Evolutionary conservation across 164 flowering plant species (phyloP).

Genomic region (Magnolia changhungtana): DNA sequence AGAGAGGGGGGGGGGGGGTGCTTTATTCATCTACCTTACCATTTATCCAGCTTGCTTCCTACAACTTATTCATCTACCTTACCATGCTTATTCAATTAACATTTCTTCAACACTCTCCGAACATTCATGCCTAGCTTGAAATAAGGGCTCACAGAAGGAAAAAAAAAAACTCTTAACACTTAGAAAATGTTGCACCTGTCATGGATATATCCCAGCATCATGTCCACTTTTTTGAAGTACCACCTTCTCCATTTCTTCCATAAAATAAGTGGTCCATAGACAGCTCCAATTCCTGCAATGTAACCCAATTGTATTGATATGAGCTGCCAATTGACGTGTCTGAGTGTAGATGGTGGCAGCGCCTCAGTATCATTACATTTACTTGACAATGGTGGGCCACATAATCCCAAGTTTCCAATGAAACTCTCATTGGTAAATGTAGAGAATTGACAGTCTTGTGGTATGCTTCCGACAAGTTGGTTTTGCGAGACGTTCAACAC

Average conservation of each 20-base stretch:
- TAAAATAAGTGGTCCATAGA: not conserved
- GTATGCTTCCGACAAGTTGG: conserved; percentile 12
- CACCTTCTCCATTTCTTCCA: not conserved
- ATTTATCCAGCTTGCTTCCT: too few relatives aligned
- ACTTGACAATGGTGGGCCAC: conserved; percentile 10
- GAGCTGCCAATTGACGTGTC: not conserved
- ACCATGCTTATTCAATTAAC: too few relatives aligned
- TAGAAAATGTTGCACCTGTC: not conserved
- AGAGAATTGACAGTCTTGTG: conserved; percentile 8
- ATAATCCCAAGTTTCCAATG: conserved; percentile 10
- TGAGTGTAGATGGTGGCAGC: not conserved
- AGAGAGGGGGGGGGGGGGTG: too few relatives aligned
- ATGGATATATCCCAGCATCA: not conserved
- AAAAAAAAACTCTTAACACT: too few relatives aligned
- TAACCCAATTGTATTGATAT: not conserved
- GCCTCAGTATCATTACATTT: not conserved
- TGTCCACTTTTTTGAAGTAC: not conserved
- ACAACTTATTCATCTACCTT: too few relatives aligned
- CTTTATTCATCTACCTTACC: too few relatives aligned
- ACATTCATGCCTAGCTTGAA: too few relatives aligned
- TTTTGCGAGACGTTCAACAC: conserved; percentile 15
- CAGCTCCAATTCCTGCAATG: not conserved
- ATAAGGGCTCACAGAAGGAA: too few relatives aligned
- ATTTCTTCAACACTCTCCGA: too few relatives aligned
- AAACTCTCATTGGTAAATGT: conserved; percentile 8